Evolutionary conservation across 179 eudicot species (phyloP).

Genomic region (Beta lomatogona): DNA sequence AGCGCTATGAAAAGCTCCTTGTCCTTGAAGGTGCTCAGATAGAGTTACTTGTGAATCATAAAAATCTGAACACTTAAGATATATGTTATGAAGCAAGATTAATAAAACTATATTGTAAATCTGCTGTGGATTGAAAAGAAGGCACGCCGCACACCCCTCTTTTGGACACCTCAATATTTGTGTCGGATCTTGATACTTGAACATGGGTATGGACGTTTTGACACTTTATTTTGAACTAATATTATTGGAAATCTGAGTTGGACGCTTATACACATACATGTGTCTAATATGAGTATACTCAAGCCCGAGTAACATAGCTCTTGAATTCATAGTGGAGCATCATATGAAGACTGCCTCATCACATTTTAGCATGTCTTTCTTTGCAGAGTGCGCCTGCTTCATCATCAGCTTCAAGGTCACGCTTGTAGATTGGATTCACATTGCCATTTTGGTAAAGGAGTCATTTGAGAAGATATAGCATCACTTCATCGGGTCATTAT

Average conservation of each 20-base stretch:
- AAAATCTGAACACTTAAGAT: too few relatives aligned
- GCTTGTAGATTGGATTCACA: conserved; percentile 43
- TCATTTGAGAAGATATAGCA: background rate
- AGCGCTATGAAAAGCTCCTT: background rate
- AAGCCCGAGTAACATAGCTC: too few relatives aligned
- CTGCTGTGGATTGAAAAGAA: background rate
- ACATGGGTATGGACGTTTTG: background rate
- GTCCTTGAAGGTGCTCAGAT: background rate
- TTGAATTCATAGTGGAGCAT: background rate
- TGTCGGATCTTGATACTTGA: too few relatives aligned
- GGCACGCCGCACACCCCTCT: too few relatives aligned
- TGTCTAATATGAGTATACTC: too few relatives aligned
- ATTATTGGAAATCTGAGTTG: too few relatives aligned
- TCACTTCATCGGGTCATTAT: background rate
- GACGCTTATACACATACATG: too few relatives aligned
- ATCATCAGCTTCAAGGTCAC: conserved; percentile 52
- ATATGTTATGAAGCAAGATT: too few relatives aligned
- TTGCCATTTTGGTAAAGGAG: background rate
- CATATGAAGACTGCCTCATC: background rate
- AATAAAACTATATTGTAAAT: background rate
- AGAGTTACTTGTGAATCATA: background rate
- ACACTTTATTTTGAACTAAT: too few relatives aligned
- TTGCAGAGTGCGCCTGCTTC: conserved; percentile 72
- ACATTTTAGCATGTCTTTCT: conserved; percentile 1
- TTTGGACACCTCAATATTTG: too few relatives aligned